Base-by-base conservation (phyloP, 495 filamentous ascomycete species). In the Aspergillus mulundensis region DNA sequence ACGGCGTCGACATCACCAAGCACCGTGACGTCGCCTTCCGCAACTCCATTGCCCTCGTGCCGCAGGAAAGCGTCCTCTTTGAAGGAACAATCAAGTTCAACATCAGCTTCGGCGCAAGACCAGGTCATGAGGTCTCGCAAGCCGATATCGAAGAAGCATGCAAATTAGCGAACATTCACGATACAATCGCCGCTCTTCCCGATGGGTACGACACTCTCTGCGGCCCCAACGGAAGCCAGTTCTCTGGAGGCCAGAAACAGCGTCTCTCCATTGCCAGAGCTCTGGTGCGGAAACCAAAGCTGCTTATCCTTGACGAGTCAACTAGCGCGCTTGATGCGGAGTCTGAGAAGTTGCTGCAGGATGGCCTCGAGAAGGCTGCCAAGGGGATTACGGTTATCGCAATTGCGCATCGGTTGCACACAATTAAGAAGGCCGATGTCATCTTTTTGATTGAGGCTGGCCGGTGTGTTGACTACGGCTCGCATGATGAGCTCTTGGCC, bases 241-340 rank as follows among this genome's bases (percentile, higher is more conserved):
- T 95, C 48, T 87, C 83, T 0, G 89, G 89, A 5, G 89, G 89
- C 1, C 89, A 95, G 69, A 84, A 84, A 63, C 89, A 93, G 65
- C 75, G 89, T 14, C 67, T 95, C 16, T 80, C 86, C 1, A 88
- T 95, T 49, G 89, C 90, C 1, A 71, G 90, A 19, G 88, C 89
- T 0, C 72, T 93, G 23, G 81, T 95, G 10, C 81, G 88, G 11
- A 80, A 87, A 43, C 88, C 90, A 4, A 71, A 77, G 43, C 70
- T 93, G 25, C 67, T 93, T 58, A 70, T 95, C 28, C 75, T 95
- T 2, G 89, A 95, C 61, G 89, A 95, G 68, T 86, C 89, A 1
- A 93, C 90, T 5, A 83, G 77, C 40, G 83, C 83, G n/a, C 71
- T 92, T 36, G 89, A 95, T 56, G 83, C 84, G 10, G 81, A 88